These are phyloP conservation scores for Cyclanthera cordifolia DNA, from an alignment of 306 rosid species.

Conservation along the genomic window DNA sequence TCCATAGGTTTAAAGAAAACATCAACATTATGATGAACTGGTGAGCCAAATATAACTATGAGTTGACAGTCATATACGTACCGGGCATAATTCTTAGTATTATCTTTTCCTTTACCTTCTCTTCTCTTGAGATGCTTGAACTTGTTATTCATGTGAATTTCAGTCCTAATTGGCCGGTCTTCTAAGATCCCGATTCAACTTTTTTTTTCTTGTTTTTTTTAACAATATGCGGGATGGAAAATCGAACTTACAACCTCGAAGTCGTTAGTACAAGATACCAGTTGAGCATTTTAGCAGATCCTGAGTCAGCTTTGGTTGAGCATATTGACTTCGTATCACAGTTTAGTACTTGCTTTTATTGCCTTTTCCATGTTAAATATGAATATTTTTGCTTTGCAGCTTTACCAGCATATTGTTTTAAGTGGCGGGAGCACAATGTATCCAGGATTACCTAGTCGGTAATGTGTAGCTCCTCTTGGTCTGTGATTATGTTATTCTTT, in stretches of 20 bases:
- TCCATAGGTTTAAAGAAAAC: not conserved
- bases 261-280: no score
- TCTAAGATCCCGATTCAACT: not conserved
- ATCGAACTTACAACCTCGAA: no score
- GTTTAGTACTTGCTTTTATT: not conserved
- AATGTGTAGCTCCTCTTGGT: constrained; percentile 18
- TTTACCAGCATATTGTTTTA: constrained; percentile 94
- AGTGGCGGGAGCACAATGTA: constrained; percentile 99
- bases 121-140: constrained; percentile 10
- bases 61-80: not conserved
- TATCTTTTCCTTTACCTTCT: not conserved
- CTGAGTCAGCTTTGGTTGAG: not conserved
- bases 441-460: constrained; percentile 99
- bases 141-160: not conserved
- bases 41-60: not conserved
- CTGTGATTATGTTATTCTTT: constrained; percentile 7
- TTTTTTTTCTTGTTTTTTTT: no score
- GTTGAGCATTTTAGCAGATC: no score
- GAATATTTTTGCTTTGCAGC: constrained; percentile 40
- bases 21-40: not conserved
- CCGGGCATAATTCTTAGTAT: not conserved
- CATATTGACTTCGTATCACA: not conserved
- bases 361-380: not conserved
- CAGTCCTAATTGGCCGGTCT: not conserved
- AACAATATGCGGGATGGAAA: no score